Base-by-base conservation (phyloP, 148 eudicot species). In the Dianthus caryophyllus region DNA sequence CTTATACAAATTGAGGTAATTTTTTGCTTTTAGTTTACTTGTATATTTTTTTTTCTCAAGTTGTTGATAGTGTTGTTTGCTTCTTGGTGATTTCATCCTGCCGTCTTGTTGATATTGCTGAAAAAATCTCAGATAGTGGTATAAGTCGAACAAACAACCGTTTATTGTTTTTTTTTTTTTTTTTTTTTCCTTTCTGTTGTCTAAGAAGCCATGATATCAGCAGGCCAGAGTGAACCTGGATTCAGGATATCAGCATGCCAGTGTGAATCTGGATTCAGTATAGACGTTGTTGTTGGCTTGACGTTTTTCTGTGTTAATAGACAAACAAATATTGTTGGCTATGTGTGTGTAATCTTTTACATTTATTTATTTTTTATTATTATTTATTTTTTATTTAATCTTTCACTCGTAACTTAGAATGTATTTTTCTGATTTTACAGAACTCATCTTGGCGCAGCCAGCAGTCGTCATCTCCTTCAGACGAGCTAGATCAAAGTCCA, bases 1-100 rank as follows among this genome's bases (percentile, higher is more conserved):
- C 68, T 84, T 49, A 56, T 63, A 50, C 83, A 80, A 73, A 81
- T 90, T 72, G 96, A 95, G 97, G 99, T 90, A 82, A 71, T 53
- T 74, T 67, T 1, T 66, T 65, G 56, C 67, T 38, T 58, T 68
- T 38, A 30, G 41, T n/a, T 64, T 53, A 30, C 22, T 18, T 56
- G 0, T 67, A 67, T 26, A 61, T 21, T 16, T 27, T 55, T 66
- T 21, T 16, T 27, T 55, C 13, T 62, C 26, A 16, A 50, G 30
- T 54, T 57, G 36, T 50, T 55, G 58, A 29, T 30, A 6, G 17
- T 50, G 54, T 50, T 9, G 10, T 43, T 54, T 54, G 27, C 47
- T 60, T 24, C 29, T 62, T 62, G 50, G 22, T 20, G 50, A 41
- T 38, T 11, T 24, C 14, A 9, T 41, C 46, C 2, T 63, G 66